These are phyloP conservation scores for Mrakia frigida DNA, from an alignment of 768 basidiomycete genomes.

Conservation along the genomic window DNA sequence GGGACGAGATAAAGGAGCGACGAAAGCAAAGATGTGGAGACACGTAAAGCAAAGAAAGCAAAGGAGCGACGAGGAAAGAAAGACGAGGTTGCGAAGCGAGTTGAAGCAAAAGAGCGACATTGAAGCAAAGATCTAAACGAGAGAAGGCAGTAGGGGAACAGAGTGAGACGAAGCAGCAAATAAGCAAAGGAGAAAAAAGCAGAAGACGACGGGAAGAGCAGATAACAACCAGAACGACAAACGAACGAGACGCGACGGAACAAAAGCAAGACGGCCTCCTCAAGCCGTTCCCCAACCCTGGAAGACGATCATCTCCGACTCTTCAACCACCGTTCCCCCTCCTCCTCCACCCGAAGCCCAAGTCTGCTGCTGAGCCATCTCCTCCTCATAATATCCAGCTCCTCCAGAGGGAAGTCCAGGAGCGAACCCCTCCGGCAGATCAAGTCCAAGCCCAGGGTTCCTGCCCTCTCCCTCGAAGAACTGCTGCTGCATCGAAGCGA, in stretches of 20 bases:
- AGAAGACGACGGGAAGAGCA: neutral
- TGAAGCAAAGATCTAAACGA: no score
- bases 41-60: neutral
- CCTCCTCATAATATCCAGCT: conserved; percentile 7
- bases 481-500: conserved; percentile 5
- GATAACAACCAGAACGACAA: neutral
- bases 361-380: neutral
- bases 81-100: neutral
- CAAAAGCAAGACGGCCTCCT: neutral
- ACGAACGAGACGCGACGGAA: neutral
- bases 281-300: conserved; percentile 1
- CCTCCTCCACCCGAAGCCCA: neutral
- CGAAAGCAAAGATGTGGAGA: no score
- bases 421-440: neutral
- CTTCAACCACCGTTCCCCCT: neutral
- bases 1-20: no score
- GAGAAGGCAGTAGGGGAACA: no score
- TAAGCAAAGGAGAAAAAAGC: neutral
- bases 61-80: neutral
- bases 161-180: no score
- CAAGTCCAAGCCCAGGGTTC: neutral
- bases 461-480: neutral
- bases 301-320: neutral
- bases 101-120: no score
- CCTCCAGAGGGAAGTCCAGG: neutral